Conservation (phyloP, 208 protist genomes). For the Trypanosoma platydactyli region DNA sequence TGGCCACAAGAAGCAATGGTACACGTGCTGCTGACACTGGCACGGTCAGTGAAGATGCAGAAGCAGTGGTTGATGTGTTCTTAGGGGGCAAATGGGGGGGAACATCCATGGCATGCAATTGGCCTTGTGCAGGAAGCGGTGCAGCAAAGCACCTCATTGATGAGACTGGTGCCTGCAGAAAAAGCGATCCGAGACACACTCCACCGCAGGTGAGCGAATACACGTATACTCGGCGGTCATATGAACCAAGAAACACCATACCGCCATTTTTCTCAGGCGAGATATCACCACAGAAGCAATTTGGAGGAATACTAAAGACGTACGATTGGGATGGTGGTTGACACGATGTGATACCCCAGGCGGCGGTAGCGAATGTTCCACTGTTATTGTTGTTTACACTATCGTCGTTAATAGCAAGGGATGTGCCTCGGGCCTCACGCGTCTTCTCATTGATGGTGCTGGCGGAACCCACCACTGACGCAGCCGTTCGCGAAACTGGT, state of each 20-base stretch:
- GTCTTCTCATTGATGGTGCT: not conserved
- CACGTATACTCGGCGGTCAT: conserved; percentile 78
- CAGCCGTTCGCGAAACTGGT: not conserved
- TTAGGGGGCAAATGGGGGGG: not conserved
- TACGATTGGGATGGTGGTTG: not conserved
- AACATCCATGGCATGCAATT: conserved; percentile 2
- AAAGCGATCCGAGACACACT: conserved; percentile 64
- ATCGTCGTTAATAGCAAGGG: too few species aligned
- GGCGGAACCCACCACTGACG: not conserved
- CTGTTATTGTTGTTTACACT: not conserved
- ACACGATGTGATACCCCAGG: too few species aligned
- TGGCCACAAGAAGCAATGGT: conserved; percentile 18
- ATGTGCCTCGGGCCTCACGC: too few species aligned
- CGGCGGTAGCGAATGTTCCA: not conserved
- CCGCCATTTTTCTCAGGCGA: conserved; percentile 28
- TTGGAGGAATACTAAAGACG: conserved; percentile 77
- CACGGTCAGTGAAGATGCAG: not conserved
- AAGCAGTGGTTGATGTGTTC: not conserved
- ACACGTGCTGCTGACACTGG: not conserved
- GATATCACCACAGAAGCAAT: conserved; percentile 78
- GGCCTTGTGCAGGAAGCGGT: conserved; percentile 18
- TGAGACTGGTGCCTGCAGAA: conserved; percentile 72
- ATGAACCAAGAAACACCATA: conserved; percentile 74
- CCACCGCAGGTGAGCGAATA: conserved; percentile 57
- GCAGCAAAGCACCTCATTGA: conserved; percentile 68